These are phyloP conservation scores for Phellopilus nigrolimitatus DNA, from an alignment of 1,284 basidiomycete genomes.

Conservation along the genomic window DNA sequence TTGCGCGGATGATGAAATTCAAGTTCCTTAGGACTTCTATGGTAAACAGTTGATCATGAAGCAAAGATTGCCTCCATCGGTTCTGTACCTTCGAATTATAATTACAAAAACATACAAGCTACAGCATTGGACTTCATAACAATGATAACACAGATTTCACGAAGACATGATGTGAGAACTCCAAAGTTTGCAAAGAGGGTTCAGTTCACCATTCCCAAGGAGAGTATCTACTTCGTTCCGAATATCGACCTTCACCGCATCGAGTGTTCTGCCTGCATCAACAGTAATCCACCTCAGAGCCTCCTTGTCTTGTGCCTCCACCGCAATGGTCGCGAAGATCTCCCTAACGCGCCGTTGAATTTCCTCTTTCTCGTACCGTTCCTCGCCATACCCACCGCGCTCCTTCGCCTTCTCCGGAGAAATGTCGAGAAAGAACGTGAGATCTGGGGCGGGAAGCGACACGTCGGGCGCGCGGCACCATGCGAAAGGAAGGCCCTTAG, in stretches of 20 bases:
- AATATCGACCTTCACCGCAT: slow-evolving; percentile 55
- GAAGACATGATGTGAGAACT: slow-evolving; percentile 1
- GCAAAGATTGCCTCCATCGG: too few species aligned
- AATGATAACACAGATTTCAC: neutral
- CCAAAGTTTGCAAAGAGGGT: slow-evolving; percentile 12
- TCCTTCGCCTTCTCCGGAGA: slow-evolving; percentile 63
- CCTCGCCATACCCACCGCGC: slow-evolving; percentile 87
- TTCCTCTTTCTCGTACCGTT: slow-evolving; percentile 82
- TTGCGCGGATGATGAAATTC: neutral
- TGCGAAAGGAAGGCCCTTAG: slow-evolving; percentile 64
- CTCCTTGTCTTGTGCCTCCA: slow-evolving; percentile 40
- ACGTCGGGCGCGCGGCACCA: slow-evolving; percentile 88
- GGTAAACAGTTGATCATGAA: too few species aligned
- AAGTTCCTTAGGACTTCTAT: too few species aligned
- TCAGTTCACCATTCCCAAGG: slow-evolving; percentile 25
- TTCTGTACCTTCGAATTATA: too few species aligned
- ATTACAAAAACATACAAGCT: too few species aligned
- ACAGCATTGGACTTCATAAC: too few species aligned
- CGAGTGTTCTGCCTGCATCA: slow-evolving; percentile 56
- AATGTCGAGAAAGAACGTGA: slow-evolving; percentile 86
- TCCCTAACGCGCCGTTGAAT: slow-evolving; percentile 67
- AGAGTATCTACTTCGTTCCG: slow-evolving; percentile 48
- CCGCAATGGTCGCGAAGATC: slow-evolving; percentile 60
- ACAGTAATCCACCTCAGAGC: slow-evolving; percentile 52
- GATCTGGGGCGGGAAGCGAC: slow-evolving; percentile 83